Evolutionary conservation across 495 filamentous ascomycete genomes (phyloP), one percentile per base, ranked within the genome.

Genomic region (Hyaloscypha variabilis): DNA sequence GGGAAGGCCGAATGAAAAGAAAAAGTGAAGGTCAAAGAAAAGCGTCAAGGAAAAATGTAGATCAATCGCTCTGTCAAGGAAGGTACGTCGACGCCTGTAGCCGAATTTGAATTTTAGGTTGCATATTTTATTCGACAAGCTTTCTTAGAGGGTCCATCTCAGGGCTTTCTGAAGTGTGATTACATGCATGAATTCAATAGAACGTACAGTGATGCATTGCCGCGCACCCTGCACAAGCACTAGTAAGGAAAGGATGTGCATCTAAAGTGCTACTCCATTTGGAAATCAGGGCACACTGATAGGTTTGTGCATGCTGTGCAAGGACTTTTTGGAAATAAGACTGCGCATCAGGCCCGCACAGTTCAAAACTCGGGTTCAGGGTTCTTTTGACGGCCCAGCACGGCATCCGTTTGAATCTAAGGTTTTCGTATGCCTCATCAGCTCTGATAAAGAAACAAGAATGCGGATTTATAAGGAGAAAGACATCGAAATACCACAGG

Each of bases 401-500:
- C 3, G 8, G 49, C 49, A 51, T 51, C 23, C 1, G 23, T 51
- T 51, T 51, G 23, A 51, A 51, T 51, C 49, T 51, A 8, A n/a
- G 49, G 23, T 6, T 51, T 21, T 51, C 17, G 17, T 51, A 8
- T 51, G 19, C 23, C 49, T 51, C 49, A 25, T 51, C 49, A 51
- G 49, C 49, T 51, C 23, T 25, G 8, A 51, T 51, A 1, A 6
- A 19, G 3, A 56, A 56, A 24, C 53, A 5, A 56, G 2, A 25
- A 78, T 77, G 76, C 69, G 67, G 28, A 69, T 74, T 26, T 78
- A 78, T 58, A 67, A 67, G 39, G 69, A 68, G 23, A 65, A 42
- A 14, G 63, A 63, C 19, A 77, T 77, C 62, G 49, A 63, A 6
- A 76, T 77, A 31, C 74, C 75, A 0, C 62, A 60, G 17, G 68